Base-by-base conservation (phyloP, 2,329 filamentous ascomycete genomes). In the Dendryphion nanum region DNA sequence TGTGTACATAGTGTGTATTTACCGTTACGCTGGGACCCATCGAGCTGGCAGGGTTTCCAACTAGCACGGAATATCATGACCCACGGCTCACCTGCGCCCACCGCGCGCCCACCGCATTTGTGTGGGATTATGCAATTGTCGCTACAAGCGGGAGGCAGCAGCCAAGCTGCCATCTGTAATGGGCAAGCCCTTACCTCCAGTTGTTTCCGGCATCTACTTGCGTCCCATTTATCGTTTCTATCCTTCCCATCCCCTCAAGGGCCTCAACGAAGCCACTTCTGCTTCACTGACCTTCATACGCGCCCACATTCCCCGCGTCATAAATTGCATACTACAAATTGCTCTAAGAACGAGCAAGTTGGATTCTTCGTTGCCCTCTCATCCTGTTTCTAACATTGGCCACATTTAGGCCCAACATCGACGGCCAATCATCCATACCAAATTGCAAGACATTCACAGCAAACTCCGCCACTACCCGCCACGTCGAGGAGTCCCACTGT, bases 391-490 rank as follows among this genome's bases (percentile, higher is more conserved):
- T 17, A 13, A 16, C 12, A n/a, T 55, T 59, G 50, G 45, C 53
- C 51, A 35, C 46, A 26, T 47, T 48, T 42, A 56, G 53, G 57
- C 56, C 53, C 33, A 50, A 44, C 37, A 42, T 40, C 43, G 54
- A 44, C 46, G 53, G 39, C 55, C 51, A 57, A 58, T 63, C 50
- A 52, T 43, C 40, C 44, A 44, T 26, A 53, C 40, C 41, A 13
- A 38, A 55, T 49, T 57, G 56, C 60, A 48, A 64, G 51, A 64
- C 56, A 60, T 52, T 28, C 40, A 46, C n/a, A n/a, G n/a, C n/a
- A n/a, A 49, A 59, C 60, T 59, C 57, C 59, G 59, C 59, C 59
- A 62, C 61, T 48, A 47, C 46, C 51, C 56, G 56, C 61, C 57
- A 63, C 60, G 46, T 48, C 12, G 31, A 33, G 16, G 44, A 48